These are phyloP conservation scores for Leptographium radiaticola DNA, from an alignment of 2,329 filamentous ascomycete genomes.

Conservation along the genomic window DNA sequence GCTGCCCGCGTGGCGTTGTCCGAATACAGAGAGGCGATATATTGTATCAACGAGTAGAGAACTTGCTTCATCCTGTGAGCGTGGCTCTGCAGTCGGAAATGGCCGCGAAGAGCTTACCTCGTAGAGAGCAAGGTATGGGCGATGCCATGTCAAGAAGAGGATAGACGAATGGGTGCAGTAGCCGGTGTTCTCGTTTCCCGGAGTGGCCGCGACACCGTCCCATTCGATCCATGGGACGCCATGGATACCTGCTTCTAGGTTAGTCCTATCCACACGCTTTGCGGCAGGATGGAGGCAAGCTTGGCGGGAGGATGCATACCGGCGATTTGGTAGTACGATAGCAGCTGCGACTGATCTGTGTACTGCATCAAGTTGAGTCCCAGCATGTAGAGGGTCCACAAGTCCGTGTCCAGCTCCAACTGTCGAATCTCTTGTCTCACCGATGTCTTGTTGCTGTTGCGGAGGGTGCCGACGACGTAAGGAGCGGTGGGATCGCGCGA, in stretches of 20 bases:
- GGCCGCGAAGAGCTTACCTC: slow-evolving; percentile 27
- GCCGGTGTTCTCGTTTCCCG: slow-evolving; percentile 44
- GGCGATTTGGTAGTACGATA: slow-evolving; percentile 69
- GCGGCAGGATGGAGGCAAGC: neutral
- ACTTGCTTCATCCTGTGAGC: slow-evolving; percentile 21
- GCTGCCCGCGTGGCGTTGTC: slow-evolving; percentile 24
- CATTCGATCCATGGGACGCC: slow-evolving; percentile 53
- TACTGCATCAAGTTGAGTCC: slow-evolving; percentile 61
- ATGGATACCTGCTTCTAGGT: slow-evolving; percentile 52
- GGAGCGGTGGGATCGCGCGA: slow-evolving; percentile 10
- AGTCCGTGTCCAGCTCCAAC: slow-evolving; percentile 48
- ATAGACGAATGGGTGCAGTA: slow-evolving; percentile 66
- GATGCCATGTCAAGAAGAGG: slow-evolving; percentile 72
- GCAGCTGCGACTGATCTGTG: slow-evolving; percentile 44
- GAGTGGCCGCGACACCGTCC: slow-evolving; percentile 35
- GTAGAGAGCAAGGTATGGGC: slow-evolving; percentile 57
- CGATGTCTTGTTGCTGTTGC: slow-evolving; percentile 19
- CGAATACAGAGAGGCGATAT: slow-evolving; percentile 35
- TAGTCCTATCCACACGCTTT: neutral
- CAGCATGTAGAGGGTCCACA: slow-evolving; percentile 66
- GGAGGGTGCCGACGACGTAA: slow-evolving; percentile 31
- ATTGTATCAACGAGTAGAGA: slow-evolving; percentile 20
- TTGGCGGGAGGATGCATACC: slow-evolving; percentile 16
- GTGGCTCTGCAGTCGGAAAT: too few species aligned
- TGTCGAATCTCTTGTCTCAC: slow-evolving; percentile 54